Percentiles rank a stretch among this genome's conserved stretches.
These are phyloP conservation scores for Liquidambar formosana DNA, from an alignment of 164 flowering plant species.

Conservation along the genomic window DNA sequence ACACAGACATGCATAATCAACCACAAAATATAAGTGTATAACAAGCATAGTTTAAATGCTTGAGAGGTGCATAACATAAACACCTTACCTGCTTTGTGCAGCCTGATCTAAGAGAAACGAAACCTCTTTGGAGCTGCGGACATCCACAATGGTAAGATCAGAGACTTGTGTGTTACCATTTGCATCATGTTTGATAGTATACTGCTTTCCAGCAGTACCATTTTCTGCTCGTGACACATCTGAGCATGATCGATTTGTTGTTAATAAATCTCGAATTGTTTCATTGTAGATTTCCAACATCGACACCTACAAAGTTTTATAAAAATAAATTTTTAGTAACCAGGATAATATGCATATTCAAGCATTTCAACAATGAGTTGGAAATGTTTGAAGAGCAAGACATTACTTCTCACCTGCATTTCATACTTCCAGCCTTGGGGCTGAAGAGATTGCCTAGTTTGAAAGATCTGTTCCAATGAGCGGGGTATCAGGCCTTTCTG, in stretches of 20 bases:
- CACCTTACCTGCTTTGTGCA: constrained; percentile 82
- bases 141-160: constrained; percentile 91
- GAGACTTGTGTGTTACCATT: constrained; percentile 86
- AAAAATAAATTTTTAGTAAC: neutral
- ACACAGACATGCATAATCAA: no score
- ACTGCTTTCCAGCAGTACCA: constrained; percentile 55
- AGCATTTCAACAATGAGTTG: no score
- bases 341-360: neutral
- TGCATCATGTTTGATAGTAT: constrained; percentile 84
- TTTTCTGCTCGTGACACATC: constrained; percentile 48
- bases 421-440: constrained; percentile 95
- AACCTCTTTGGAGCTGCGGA: constrained; percentile 76
- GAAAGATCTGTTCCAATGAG: constrained; percentile 88
- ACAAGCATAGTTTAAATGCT: neutral
- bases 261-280: constrained; percentile 80
- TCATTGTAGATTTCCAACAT: constrained; percentile 97
- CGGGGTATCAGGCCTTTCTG: constrained; percentile 91
- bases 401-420: constrained; percentile 66
- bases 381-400: neutral
- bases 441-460: constrained; percentile 66
- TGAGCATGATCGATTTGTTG: constrained; percentile 44
- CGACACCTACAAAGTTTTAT: constrained; percentile 52
- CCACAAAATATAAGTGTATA: neutral
- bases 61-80: neutral
- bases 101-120: constrained; percentile 80